Conservation (phyloP, 352 stramenopile species). For the Phytophthora ramorum region DNA sequence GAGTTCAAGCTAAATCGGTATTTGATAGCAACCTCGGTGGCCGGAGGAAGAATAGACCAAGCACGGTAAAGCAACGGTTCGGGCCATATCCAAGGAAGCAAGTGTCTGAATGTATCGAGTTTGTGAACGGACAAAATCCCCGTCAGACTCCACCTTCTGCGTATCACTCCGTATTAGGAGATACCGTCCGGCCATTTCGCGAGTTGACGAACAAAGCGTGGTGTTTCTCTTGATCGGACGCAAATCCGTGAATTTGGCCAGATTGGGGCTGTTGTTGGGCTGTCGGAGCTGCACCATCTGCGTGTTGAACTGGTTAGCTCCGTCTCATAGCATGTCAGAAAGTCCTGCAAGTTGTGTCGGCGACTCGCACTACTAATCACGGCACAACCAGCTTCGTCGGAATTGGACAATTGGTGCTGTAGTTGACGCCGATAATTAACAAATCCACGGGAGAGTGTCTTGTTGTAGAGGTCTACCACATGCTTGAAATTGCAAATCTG, state of each 20-base stretch:
- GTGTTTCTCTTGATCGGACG: conserved; percentile 14
- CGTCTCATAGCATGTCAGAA: conserved; percentile 5
- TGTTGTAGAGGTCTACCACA: conserved; percentile 15
- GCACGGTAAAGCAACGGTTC: too few relatives aligned
- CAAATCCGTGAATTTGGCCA: conserved; percentile 7
- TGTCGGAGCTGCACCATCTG: conserved; percentile 12
- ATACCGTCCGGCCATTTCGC: conserved; percentile 9
- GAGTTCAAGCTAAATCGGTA: too few relatives aligned
- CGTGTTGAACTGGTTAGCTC: conserved; percentile 13
- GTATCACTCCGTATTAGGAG: conserved; percentile 9
- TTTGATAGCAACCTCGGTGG: too few relatives aligned
- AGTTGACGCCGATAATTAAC: conserved; percentile 31
- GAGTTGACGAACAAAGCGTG: conserved; percentile 12
- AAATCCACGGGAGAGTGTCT: conserved; percentile 1
- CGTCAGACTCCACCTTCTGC: conserved; percentile 10
- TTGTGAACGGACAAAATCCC: conserved; percentile 19
- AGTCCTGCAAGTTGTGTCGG: conserved; percentile 19
- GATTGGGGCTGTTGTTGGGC: conserved; percentile 16
- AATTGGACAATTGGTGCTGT: conserved; percentile 21
- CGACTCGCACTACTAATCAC: conserved; percentile 26
- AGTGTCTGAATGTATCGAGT: too few relatives aligned
- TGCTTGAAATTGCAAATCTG: conserved; percentile 4
- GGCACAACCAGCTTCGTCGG: conserved; percentile 20
- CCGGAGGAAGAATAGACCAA: too few relatives aligned
- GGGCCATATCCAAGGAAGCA: too few relatives aligned